Conservation (phyloP, 2,329 filamentous ascomycete genomes). For the Fusarium beomiforme region DNA sequence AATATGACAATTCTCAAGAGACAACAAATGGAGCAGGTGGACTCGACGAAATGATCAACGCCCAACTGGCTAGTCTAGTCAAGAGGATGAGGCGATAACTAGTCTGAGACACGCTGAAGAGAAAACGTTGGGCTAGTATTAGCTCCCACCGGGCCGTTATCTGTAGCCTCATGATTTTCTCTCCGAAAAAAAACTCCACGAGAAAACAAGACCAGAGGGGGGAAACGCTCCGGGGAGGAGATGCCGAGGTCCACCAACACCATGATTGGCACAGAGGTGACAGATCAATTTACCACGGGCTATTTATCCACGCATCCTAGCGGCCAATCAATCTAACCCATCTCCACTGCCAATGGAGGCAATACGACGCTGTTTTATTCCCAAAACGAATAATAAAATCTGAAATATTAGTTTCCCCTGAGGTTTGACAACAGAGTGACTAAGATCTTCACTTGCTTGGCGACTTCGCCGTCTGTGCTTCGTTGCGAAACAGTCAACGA, state of each 20-base stretch:
- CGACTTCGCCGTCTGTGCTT: constrained; percentile 4
- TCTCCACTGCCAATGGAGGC: not conserved
- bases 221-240: not conserved
- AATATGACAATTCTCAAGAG: no score
- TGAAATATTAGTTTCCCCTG: constrained; percentile 2
- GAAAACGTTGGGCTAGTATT: not conserved
- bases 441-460: not conserved
- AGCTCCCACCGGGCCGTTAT: not conserved
- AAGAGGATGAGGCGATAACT: not conserved
- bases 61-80: not conserved
- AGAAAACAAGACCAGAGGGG: not conserved
- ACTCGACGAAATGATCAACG: not conserved
- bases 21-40: not conserved
- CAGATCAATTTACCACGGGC: not conserved
- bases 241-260: not conserved
- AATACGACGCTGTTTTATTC: not conserved
- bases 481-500: not conserved
- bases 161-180: not conserved
- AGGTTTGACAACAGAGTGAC: not conserved
- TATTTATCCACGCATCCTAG: not conserved
- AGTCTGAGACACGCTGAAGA: not conserved
- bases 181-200: not conserved
- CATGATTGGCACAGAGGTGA: not conserved
- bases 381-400: not conserved
- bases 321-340: constrained; percentile 5